Conservation (phyloP, 2,329 filamentous ascomycete genomes). For the Aureobasidium mangrovei region DNA sequence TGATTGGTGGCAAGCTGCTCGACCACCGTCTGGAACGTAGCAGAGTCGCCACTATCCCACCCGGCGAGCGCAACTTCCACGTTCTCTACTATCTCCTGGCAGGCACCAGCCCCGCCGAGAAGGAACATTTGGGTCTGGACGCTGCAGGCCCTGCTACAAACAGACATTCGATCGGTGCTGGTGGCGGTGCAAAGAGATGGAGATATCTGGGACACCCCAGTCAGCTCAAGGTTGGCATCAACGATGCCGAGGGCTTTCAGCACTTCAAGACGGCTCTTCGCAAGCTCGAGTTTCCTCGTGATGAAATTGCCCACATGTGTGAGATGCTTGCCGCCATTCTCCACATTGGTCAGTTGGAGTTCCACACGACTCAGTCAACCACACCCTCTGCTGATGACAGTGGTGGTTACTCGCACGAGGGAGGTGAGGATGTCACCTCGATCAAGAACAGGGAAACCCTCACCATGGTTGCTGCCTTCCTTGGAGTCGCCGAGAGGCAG, state of each 20-base stretch:
- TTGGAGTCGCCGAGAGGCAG: constrained; percentile 72
- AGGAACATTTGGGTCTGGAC: constrained; percentile 68
- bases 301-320: constrained; percentile 93
- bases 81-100: constrained; percentile 90
- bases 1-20: constrained; percentile 89
- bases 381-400: constrained; percentile 78
- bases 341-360: constrained; percentile 96
- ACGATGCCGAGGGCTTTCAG: constrained; percentile 90
- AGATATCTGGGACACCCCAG: constrained; percentile 93
- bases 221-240: constrained; percentile 93
- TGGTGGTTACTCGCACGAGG: constrained; percentile 92
- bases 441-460: constrained; percentile 93
- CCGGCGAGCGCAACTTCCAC: constrained; percentile 94
- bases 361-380: constrained; percentile 72
- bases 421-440: constrained; percentile 71
- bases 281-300: constrained; percentile 86
- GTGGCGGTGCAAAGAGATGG: constrained; percentile 68
- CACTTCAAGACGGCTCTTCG: constrained; percentile 93
- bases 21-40: constrained; percentile 90
- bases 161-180: constrained; percentile 41
- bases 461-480: constrained; percentile 80
- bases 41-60: constrained; percentile 82
- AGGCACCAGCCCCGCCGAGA: constrained; percentile 84
- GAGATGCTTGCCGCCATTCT: constrained; percentile 88
- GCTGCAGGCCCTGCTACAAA: constrained; percentile 46